Conservation (phyloP, 371 early-diverging fungal genomes). For the Lichtheimia hyalospora region DNA sequence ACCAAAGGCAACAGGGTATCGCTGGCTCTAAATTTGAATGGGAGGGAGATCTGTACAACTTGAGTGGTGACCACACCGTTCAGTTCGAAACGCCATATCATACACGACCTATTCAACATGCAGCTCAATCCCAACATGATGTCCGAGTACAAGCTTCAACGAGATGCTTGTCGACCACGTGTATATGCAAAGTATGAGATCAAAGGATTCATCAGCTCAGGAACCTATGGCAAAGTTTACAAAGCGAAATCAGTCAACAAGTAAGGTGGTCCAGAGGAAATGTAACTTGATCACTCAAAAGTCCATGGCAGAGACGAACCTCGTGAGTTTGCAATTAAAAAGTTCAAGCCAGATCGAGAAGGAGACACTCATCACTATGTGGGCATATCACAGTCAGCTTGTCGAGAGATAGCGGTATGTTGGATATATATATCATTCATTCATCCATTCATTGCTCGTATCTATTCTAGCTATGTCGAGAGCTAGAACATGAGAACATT, state of each 20-base stretch:
- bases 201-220: constrained; percentile 88
- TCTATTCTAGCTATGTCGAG: constrained; percentile 82
- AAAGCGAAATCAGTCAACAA: constrained; percentile 78
- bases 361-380: constrained; percentile 76
- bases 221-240: constrained; percentile 94
- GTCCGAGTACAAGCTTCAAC: constrained; percentile 58
- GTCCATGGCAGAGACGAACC: constrained; percentile 45
- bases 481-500: constrained; percentile 86
- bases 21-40: too few species aligned
- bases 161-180: constrained; percentile 63
- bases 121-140: constrained; percentile 22
- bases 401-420: constrained; percentile 86
- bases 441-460: neutral
- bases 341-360: constrained; percentile 94
- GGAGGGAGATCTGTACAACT: too few species aligned
- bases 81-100: neutral
- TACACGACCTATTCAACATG: neutral
- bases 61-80: neutral
- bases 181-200: constrained; percentile 81
- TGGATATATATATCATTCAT: too few species aligned
- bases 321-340: constrained; percentile 85
- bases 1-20: too few species aligned
- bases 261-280: constrained; percentile 24
- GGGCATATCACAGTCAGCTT: constrained; percentile 94
- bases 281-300: neutral